phyloP scores from a whole-genome alignment of 495 filamentous ascomycete species.

The Parmelia sp. region DNA sequence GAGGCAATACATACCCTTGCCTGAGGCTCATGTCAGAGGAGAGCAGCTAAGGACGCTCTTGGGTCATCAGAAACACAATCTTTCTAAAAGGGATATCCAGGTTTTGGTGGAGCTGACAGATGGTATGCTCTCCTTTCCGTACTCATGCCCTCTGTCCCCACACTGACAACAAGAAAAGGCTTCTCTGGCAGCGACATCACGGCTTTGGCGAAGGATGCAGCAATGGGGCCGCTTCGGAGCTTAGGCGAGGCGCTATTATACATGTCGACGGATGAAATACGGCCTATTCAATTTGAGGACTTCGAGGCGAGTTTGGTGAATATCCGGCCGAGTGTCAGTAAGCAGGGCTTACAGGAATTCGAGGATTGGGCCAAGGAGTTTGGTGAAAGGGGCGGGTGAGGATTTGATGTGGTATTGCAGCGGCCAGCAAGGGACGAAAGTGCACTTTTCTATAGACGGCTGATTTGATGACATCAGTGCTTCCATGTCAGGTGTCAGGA shows the following conservation, averaged over 20 bases:
- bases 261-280: conserved; percentile 89
- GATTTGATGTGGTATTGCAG: neutral
- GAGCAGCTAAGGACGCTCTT: conserved; percentile 72
- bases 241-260: conserved; percentile 84
- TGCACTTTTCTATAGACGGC: neutral
- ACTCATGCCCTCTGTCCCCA: neutral
- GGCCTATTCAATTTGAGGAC: conserved; percentile 74
- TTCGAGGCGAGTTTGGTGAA: conserved; percentile 79
- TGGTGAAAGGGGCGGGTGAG: conserved; percentile 79
- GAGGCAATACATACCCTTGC: conserved; percentile 91
- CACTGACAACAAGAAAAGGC: conserved; percentile 44
- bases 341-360: conserved; percentile 73
- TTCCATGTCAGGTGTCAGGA: neutral
- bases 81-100: conserved; percentile 68
- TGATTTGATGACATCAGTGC: neutral
- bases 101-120: conserved; percentile 77
- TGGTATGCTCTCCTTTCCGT: conserved; percentile 46
- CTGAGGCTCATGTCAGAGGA: conserved; percentile 72
- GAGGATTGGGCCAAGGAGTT: conserved; percentile 93
- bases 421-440: neutral
- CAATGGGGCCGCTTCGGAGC: conserved; percentile 92
- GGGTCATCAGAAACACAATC: conserved; percentile 76
- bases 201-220: conserved; percentile 93
- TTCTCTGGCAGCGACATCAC: conserved; percentile 98
- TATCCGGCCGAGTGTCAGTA: conserved; percentile 87